Evolutionary conservation across 164 flowering plant species (phyloP).

Genomic region (Cinnamomum chago): DNA sequence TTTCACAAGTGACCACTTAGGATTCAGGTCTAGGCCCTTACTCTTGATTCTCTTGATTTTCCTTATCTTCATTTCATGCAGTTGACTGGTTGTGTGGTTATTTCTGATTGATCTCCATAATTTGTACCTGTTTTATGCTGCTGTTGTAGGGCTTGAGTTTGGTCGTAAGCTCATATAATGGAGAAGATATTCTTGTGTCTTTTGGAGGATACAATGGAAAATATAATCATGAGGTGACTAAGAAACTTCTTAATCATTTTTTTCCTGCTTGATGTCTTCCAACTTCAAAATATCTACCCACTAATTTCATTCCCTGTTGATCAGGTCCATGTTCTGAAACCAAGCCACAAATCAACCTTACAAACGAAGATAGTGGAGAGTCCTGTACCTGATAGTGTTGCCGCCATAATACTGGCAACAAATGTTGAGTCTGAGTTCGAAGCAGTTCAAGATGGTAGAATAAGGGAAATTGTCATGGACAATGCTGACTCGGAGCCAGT

Average conservation of each 20-base stretch:
- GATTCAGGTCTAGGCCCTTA: neutral
- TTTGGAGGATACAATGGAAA: constrained; percentile 99
- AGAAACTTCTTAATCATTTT: neutral
- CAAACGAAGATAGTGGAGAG: constrained; percentile 62
- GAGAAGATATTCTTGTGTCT: constrained; percentile 83
- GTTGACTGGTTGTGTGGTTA: constrained; percentile 1
- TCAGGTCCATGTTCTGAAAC: constrained; percentile 86
- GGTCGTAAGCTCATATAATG: constrained; percentile 70
- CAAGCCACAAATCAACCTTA: constrained; percentile 83
- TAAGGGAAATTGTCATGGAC: constrained; percentile 81
- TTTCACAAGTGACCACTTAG: neutral
- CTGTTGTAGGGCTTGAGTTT: constrained; percentile 81
- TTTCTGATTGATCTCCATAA: constrained; percentile 5
- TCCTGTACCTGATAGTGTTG: constrained; percentile 72
- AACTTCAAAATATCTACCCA: neutral
- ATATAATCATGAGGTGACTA: constrained; percentile 88
- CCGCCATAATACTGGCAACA: constrained; percentile 62
- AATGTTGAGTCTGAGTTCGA: constrained; percentile 70
- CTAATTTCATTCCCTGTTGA: constrained; percentile 10
- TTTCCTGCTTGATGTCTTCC: constrained; percentile 1
- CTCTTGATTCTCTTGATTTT: neutral
- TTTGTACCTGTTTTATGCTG: neutral
- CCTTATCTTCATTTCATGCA: neutral
- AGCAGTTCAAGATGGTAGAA: constrained; percentile 73
- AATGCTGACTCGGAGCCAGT: constrained; percentile 51